Evolutionary conservation across 352 stramenopile species (phyloP).

Genomic region (Pythium volutum): DNA sequence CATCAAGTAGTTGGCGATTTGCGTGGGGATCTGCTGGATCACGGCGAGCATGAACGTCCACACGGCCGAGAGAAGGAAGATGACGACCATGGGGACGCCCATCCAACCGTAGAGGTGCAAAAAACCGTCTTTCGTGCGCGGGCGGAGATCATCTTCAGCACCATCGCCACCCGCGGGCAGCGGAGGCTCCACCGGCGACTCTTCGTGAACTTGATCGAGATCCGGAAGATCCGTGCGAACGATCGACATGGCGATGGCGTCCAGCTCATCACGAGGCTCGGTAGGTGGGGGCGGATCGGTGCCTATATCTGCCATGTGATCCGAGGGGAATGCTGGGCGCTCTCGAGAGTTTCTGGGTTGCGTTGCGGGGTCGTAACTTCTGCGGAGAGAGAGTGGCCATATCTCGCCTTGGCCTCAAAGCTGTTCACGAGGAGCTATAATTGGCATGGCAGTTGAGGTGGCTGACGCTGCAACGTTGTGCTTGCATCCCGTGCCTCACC

Average conservation of each 20-base stretch:
- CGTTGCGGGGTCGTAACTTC: too few species aligned
- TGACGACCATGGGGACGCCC: slow-evolving; percentile 19
- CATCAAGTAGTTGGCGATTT: slow-evolving; percentile 19
- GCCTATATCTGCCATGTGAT: background rate
- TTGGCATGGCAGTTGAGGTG: too few species aligned
- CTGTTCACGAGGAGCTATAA: too few species aligned
- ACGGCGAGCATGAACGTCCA: slow-evolving; percentile 11
- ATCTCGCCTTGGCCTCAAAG: too few species aligned
- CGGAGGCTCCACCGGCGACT: background rate
- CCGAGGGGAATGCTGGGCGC: background rate
- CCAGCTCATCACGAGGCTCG: background rate
- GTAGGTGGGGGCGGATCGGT: background rate
- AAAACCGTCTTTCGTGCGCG: slow-evolving; percentile 3
- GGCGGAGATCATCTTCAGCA: background rate
- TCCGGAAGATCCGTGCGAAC: background rate
- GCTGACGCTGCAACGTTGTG: too few species aligned
- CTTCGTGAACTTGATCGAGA: too few species aligned
- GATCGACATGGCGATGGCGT: background rate
- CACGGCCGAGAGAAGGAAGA: slow-evolving; percentile 17
- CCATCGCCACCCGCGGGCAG: background rate
- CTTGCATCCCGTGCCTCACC: too few species aligned
- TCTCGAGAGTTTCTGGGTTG: background rate
- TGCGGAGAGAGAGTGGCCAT: too few species aligned
- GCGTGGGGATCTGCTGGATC: slow-evolving; percentile 17
- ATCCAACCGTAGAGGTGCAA: slow-evolving; percentile 6